Evolutionary conservation across 2,329 filamentous ascomycete genomes (phyloP), one percentile per base, ranked within the genome.

Genomic region (Epichloe sp.): DNA sequence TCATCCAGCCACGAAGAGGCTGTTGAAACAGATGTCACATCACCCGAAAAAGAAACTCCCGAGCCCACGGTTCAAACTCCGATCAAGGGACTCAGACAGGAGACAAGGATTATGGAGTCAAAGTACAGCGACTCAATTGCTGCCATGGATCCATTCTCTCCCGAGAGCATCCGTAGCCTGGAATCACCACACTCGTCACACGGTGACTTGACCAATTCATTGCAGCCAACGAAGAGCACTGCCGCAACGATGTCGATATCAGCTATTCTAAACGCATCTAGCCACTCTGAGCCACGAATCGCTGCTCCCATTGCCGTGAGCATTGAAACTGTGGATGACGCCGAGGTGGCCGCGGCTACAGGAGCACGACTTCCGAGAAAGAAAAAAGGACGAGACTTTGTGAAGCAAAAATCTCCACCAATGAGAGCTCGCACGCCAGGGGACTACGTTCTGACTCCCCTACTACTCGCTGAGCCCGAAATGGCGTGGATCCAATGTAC

Each of bases 401-500:
- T 64, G 53, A 68, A 67, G 53, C 60, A 67, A 47, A 55, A 58
- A 3, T 65, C 62, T 14, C 64, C 63, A 23, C 66, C 64, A 7
- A 59, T 64, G 1, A 61, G 61, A 11, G 47, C 64, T 10, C 82
- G 86, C 35, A 69, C 72, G 0, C 84, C 84, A 0, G 85, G 1
- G 87, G 87, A 93, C 67, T 97, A 97, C 68, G 83, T 87, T 34
- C 80, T 91, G 19, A 95, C 88, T 0, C 77, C 82, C 0, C 74
- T 83, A 12, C 75, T 96, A 0, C 79, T 96, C 1, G 81, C 82
- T 0, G 83, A 89, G 55, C 82, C 85, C 0, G 73, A 70, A 74
- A 89, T 73, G 73, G 88, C 74, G 62, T 97, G 90, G 91, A 86
- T 95, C 44, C 80, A 88, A 55, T 98, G 93, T 69, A 86, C 82